Percentiles rank a stretch among this genome's conserved stretches.
These are phyloP conservation scores for Rosa hybrid DNA, from an alignment of 331 rosid species.

Conservation along the genomic window DNA sequence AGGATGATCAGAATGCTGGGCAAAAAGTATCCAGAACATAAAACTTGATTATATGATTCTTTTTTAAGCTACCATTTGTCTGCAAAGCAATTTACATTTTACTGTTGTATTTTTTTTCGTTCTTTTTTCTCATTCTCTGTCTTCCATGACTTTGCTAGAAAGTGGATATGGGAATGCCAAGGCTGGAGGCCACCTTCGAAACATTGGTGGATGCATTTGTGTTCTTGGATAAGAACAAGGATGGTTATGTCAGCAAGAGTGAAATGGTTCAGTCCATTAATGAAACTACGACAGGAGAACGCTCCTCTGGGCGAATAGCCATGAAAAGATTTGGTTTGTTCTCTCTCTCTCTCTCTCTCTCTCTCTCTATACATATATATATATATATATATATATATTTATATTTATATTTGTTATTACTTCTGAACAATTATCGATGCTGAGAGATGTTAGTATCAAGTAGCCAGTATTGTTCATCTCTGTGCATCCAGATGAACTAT, in stretches of 20 bases:
- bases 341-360: constrained; percentile 15
- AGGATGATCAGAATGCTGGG: constrained; percentile 54
- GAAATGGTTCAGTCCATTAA: constrained; percentile 90
- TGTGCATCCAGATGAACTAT: not conserved
- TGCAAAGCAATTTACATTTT: constrained; percentile 15
- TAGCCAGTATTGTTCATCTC: not conserved
- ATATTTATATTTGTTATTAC: not conserved
- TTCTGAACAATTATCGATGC: not conserved
- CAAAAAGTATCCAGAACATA: constrained; percentile 55
- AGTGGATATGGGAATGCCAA: constrained; percentile 63
- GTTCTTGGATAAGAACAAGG: constrained; percentile 94
- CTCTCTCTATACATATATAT: no score
- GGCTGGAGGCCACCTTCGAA: constrained; percentile 83
- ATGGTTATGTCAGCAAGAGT: constrained; percentile 88
- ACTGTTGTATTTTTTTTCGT: not conserved
- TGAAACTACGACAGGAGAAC: constrained; percentile 82
- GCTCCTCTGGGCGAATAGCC: constrained; percentile 85
- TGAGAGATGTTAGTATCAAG: not conserved
- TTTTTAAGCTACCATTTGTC: constrained; percentile 8
- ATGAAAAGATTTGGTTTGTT: constrained; percentile 87
- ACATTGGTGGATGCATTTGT: constrained; percentile 85
- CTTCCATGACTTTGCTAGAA: constrained; percentile 60
- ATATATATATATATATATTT: no score
- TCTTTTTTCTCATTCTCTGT: constrained; percentile 9
- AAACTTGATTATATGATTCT: constrained; percentile 18